Percentiles rank a stretch among this genome's conserved stretches.
phyloP scores from a whole-genome alignment of 1,139 yeast genomes.

The Sugiyamaella grinbergsii region DNA sequence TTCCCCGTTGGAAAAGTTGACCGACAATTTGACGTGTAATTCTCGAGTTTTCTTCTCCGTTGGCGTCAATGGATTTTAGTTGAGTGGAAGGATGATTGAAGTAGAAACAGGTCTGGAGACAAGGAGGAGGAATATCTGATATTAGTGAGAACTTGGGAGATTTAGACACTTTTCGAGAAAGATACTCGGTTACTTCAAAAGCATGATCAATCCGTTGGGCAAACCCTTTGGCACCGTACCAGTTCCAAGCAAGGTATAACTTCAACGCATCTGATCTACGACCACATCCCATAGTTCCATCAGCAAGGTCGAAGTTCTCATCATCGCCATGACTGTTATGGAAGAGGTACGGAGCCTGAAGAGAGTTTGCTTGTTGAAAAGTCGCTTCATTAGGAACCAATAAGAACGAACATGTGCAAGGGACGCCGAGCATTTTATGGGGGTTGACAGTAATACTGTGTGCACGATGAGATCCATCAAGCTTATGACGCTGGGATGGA shows the following conservation, averaged over 20 bases:
- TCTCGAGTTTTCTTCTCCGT: constrained; percentile 50
- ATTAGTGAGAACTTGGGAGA: constrained; percentile 54
- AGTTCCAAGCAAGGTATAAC: constrained; percentile 78
- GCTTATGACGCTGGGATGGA: constrained; percentile 47
- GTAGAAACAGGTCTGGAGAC: constrained; percentile 83
- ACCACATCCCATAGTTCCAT: constrained; percentile 93
- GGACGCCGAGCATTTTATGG: constrained; percentile 89
- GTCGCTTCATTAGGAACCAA: constrained; percentile 66
- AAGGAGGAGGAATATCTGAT: constrained; percentile 63
- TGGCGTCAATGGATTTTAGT: constrained; percentile 44
- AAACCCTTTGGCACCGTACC: constrained; percentile 64
- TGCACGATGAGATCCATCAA: constrained; percentile 65
- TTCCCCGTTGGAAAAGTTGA: constrained; percentile 61
- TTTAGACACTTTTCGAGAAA: constrained; percentile 50
- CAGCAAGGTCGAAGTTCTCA: constrained; percentile 77
- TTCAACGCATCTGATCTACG: constrained; percentile 82
- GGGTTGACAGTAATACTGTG: constrained; percentile 85
- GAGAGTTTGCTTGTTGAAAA: constrained; percentile 72
- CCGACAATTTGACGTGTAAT: constrained; percentile 66
- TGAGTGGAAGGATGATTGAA: constrained; percentile 39
- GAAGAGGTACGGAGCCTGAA: constrained; percentile 79
- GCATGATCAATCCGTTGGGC: constrained; percentile 70
- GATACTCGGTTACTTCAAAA: constrained; percentile 60
- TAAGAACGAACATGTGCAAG: constrained; percentile 81
- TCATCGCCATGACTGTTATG: constrained; percentile 53